A percentile compares a stretch with the other conserved stretches of the same genome.
Conservation (phyloP, 208 protist genomes). For the Crithidia bombi region DNA sequence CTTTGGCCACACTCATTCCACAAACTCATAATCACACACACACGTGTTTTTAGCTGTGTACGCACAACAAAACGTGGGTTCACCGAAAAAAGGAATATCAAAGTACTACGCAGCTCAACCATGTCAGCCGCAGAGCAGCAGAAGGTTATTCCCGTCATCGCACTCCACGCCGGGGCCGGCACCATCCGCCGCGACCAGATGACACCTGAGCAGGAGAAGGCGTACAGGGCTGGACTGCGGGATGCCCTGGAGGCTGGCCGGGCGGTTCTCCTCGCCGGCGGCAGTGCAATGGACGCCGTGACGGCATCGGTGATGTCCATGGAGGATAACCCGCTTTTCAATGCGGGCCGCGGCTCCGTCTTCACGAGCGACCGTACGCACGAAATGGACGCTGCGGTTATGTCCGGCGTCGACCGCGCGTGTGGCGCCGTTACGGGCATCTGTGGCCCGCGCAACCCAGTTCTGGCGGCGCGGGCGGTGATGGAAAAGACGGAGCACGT, state of each 20-base stretch:
- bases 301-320: constrained; percentile 30
- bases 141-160: constrained; percentile 20
- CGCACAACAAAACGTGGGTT: too few species aligned
- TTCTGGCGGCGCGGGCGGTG: constrained; percentile 30
- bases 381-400: constrained; percentile 38
- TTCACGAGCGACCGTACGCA: constrained; percentile 37
- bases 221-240: constrained; percentile 21
- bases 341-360: constrained; percentile 34
- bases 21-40: too few species aligned
- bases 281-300: constrained; percentile 33
- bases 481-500: constrained; percentile 39
- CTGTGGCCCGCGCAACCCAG: constrained; percentile 38
- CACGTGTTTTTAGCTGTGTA: too few species aligned
- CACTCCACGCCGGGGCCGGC: constrained; percentile 32
- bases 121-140: constrained; percentile 5
- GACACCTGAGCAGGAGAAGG: constrained; percentile 25
- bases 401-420: constrained; percentile 33
- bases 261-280: constrained; percentile 19
- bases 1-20: too few species aligned
- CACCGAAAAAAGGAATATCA: too few species aligned
- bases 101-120: too few species aligned
- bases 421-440: constrained; percentile 33
- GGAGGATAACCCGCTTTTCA: constrained; percentile 41
- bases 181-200: constrained; percentile 26
- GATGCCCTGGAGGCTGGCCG: constrained; percentile 29